Conservation (phyloP, 345 rosid genomes). For the Erucastrum elatum region DNA sequence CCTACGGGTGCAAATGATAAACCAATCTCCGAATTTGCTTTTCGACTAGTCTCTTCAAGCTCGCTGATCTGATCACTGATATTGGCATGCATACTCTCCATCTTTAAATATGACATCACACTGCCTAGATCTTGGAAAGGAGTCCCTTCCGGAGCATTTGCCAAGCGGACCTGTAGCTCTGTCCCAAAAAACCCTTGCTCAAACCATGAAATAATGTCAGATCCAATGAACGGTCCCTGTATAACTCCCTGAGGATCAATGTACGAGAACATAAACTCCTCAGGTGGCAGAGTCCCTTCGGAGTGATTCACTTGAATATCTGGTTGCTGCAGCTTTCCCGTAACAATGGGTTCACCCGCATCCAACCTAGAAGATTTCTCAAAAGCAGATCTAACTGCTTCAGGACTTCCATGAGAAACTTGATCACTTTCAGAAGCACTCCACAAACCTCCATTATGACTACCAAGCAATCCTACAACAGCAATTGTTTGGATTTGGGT, state of each 20-base stretch:
- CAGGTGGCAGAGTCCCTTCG: slow-evolving; percentile 44
- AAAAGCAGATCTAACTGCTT: slow-evolving; percentile 16
- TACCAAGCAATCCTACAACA: slow-evolving; percentile 28
- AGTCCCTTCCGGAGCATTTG: slow-evolving; percentile 73
- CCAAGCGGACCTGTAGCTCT: slow-evolving; percentile 76
- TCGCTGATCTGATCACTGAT: slow-evolving; percentile 31
- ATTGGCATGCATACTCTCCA: slow-evolving; percentile 24
- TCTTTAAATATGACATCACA: slow-evolving; percentile 63
- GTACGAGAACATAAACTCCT: slow-evolving; percentile 70
- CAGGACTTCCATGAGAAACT: slow-evolving; percentile 32
- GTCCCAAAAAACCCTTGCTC: slow-evolving; percentile 90
- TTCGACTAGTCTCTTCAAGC: slow-evolving; percentile 44
- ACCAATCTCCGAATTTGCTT: slow-evolving; percentile 32
- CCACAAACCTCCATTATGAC: background rate
- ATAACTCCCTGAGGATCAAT: slow-evolving; percentile 82
- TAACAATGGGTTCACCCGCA: slow-evolving; percentile 26
- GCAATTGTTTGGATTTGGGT: background rate
- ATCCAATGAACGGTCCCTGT: slow-evolving; percentile 85
- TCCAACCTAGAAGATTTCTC: slow-evolving; percentile 32
- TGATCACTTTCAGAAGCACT: slow-evolving; percentile 27
- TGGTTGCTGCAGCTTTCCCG: slow-evolving; percentile 29
- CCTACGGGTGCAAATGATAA: slow-evolving; percentile 40
- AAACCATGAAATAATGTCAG: slow-evolving; percentile 82
- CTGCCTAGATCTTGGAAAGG: slow-evolving; percentile 70
- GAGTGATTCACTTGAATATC: slow-evolving; percentile 24